Base-by-base conservation (phyloP, 192 early-diverging fungal species). In the Podila verticillata region DNA sequence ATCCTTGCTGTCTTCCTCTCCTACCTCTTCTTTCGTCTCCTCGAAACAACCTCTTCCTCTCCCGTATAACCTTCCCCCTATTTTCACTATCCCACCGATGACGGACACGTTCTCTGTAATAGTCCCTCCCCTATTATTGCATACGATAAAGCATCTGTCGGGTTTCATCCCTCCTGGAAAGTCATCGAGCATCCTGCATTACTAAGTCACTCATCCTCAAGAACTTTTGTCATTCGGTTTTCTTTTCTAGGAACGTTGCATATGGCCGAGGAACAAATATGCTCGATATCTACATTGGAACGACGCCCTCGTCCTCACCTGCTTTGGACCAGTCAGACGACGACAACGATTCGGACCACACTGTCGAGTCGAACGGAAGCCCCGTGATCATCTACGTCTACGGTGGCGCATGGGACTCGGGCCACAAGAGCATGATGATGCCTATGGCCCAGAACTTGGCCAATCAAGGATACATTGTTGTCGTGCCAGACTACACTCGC, bases 401-500 rank as follows among this genome's bases (percentile, higher is more conserved):
- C n/a, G 70, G 77, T 32, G 77, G 77, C 29, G 64, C 77, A 7
- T 80, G 77, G 77, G 77, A 80, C 26, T 72, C 77, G 17, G 83
- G 84, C 49, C 81, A 82, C 31, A 82, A 80, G 66, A 66, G 66
- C 35, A 85, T 72, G 69, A 73, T 81, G 39, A 82, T 85, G 84
- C 84, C 84, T 49, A 71, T 82, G 62, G 84, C 84, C 15, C 74
- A 85, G 66, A 85, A 85, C 70, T 51, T 85, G 24, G 74, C 81
- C 59, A 85, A 69, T n/a, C 84, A 85, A 65, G 84, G 84, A 28
- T 85, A 85, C 48, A 59, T 85, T 24, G 84, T 85, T 0, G 75
- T 85, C 3, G 84, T 85, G 9, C 84, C 84, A 20, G 79, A 85
- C 71, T 82, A 82, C 31, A 85, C 70, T 22, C 70, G 80, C 12